Evolutionary conservation across 306 rosid genomes (phyloP).

Genomic region (Prunus padus): DNA sequence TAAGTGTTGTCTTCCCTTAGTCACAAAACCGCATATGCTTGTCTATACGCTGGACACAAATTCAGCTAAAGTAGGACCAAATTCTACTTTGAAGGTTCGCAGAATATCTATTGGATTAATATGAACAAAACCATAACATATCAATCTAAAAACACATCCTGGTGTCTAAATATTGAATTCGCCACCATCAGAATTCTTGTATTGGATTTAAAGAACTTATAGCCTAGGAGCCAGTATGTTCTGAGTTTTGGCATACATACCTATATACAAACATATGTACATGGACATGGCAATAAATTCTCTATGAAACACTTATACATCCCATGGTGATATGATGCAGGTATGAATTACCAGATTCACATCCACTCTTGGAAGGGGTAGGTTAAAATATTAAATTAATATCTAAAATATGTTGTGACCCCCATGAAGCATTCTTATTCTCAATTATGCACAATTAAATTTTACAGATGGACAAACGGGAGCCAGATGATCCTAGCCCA

Average conservation of each 20-base stretch:
- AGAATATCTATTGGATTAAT: background rate
- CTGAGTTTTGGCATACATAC: background rate
- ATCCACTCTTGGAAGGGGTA: slow-evolving; percentile 79
- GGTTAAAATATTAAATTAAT: slow-evolving; percentile 24
- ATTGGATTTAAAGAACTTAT: background rate
- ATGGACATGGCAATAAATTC: slow-evolving; percentile 4
- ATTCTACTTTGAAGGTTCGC: background rate
- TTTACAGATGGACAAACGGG: slow-evolving; percentile 75
- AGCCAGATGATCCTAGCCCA: slow-evolving; percentile 96
- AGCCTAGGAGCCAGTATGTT: background rate
- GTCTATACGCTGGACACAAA: background rate
- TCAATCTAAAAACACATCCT: background rate
- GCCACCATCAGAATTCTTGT: background rate
- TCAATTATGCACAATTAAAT: slow-evolving; percentile 21
- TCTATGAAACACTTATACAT: slow-evolving; percentile 18
- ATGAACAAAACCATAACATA: background rate
- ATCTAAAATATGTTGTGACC: slow-evolving; percentile 2
- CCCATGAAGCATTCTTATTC: slow-evolving; percentile 18
- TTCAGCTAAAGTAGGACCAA: background rate
- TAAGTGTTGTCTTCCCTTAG: slow-evolving; percentile 33
- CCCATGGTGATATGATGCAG: slow-evolving; percentile 48
- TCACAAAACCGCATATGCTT: background rate
- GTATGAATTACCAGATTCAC: slow-evolving; percentile 97
- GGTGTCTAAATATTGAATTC: background rate
- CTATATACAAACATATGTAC: background rate